phyloP scores from a whole-genome alignment of 192 early-diverging fungal species.

The Rhizoclosmatium globosum region DNA sequence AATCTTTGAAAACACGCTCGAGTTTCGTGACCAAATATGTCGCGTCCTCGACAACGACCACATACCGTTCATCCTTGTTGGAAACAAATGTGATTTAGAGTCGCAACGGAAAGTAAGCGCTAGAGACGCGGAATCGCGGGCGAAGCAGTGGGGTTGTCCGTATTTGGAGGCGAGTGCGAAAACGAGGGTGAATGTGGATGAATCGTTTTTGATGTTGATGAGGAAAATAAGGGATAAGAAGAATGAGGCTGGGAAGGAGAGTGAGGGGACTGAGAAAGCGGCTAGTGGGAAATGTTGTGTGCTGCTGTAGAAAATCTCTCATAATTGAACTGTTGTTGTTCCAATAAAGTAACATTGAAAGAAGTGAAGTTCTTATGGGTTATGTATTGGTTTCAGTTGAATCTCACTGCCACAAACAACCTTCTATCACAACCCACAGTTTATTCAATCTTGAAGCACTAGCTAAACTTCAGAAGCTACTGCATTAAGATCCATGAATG shows the following conservation, averaged over 20 bases:
- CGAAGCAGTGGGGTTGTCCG: slow-evolving; percentile 85
- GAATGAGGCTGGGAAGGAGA: slow-evolving; percentile 53
- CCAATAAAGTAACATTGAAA: too few relatives aligned
- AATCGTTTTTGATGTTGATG: slow-evolving; percentile 79
- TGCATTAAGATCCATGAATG: slow-evolving; percentile 26
- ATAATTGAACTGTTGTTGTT: too few relatives aligned
- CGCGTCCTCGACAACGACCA: slow-evolving; percentile 84
- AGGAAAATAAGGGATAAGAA: slow-evolving; percentile 77
- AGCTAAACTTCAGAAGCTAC: too few relatives aligned
- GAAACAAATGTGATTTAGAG: slow-evolving; percentile 90
- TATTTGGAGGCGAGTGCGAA: slow-evolving; percentile 93
- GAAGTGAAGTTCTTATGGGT: too few relatives aligned
- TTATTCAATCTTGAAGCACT: too few relatives aligned
- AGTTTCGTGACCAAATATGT: slow-evolving; percentile 87
- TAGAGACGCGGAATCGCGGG: slow-evolving; percentile 80
- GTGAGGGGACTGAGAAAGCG: slow-evolving; percentile 26
- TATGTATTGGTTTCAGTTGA: too few relatives aligned
- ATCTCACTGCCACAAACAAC: too few relatives aligned
- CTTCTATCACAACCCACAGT: too few relatives aligned
- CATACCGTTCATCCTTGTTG: slow-evolving; percentile 84
- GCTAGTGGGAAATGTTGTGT: slow-evolving; percentile 7
- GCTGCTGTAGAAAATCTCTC: neutral
- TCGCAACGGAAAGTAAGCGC: slow-evolving; percentile 77
- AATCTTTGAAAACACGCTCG: slow-evolving; percentile 82
- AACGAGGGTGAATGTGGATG: slow-evolving; percentile 83